Base-by-base conservation (phyloP, 2,329 filamentous ascomycete species). In the Xylaria arbuscula region DNA sequence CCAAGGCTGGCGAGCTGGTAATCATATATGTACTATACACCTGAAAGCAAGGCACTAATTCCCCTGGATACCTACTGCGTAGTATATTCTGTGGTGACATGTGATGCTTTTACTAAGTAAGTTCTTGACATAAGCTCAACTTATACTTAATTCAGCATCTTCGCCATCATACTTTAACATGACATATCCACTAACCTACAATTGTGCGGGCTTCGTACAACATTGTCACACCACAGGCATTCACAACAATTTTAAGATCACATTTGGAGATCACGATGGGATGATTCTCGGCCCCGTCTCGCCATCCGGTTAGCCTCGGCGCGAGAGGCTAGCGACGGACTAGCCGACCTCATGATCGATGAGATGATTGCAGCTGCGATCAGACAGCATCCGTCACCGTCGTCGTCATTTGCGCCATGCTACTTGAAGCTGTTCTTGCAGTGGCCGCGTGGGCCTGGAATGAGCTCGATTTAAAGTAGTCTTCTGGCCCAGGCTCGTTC, bases 331-430 rank as follows among this genome's bases (percentile, higher is more conserved):
- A 6, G 82, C 82, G 17, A 84, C 74, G 1, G 80, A 82, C 19
- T 83, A 75, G 5, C 83, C 82, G 2, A 84, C 78, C 71, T 84
- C 83, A 10, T 84, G 78, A 9, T 82, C 81, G 62, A 84, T 84
- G 22, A 84, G 76, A 71, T 84, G 82, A 69, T 81, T 28, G 84
- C 13, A 82, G 82, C 75, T 84, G 83, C 75, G 80, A 83, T 69
- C 84, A 81, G 2, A 79, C 80, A 5, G 66, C 83, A 83, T 66
- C 77, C 76, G 17, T 80, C 80, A 0, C 78, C 80, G 13, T 74
- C 74, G 63, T 84, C 82, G 0, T 81, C 83, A 74, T 83, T 78
- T 13, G 83, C 77, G 6, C 83, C 81, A 64, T 83, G 83, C 67
- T 83, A 80, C 73, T 79, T 78, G 76, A 83, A 83, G 73, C 78